A percentile compares a stretch with the other conserved stretches of the same genome.
Evolutionary conservation across 768 basidiomycete species (phyloP).

Genomic region (Auriscalpium orientale): DNA sequence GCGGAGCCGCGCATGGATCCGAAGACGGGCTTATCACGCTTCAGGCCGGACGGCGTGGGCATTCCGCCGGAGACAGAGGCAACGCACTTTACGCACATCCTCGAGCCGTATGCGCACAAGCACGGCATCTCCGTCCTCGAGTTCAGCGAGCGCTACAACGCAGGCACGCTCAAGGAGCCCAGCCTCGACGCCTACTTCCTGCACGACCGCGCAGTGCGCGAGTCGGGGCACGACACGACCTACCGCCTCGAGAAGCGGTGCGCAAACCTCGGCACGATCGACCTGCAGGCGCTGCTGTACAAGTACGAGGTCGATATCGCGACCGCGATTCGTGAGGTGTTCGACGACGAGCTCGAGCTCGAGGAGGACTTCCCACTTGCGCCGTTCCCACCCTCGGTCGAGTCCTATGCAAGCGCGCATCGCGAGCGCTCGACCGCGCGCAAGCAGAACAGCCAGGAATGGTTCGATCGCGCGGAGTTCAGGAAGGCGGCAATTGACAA

Average conservation of each 20-base stretch:
- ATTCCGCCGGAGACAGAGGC: constrained; percentile 99
- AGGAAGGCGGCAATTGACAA: constrained; percentile 83
- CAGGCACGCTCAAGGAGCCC: constrained; percentile 75
- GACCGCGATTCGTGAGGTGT: constrained; percentile 93
- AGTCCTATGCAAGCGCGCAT: constrained; percentile 55
- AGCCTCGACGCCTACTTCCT: constrained; percentile 94
- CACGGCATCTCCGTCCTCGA: constrained; percentile 90
- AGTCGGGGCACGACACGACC: constrained; percentile 93
- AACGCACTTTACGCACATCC: constrained; percentile 94
- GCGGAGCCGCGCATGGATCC: constrained; percentile 91
- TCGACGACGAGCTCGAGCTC: constrained; percentile 85
- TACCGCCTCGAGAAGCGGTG: constrained; percentile 98
- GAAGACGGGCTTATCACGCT: constrained; percentile 90
- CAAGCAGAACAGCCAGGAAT: constrained; percentile 75
- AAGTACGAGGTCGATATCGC: constrained; percentile 99
- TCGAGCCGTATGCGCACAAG: constrained; percentile 90
- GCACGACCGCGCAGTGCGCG: constrained; percentile 93
- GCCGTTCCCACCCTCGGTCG: constrained; percentile 82
- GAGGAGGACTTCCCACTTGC: constrained; percentile 89
- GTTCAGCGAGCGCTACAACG: constrained; percentile 95
- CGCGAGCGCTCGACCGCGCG: constrained; percentile 53
- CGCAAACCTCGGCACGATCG: constrained; percentile 93
- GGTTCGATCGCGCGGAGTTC: constrained; percentile 86
- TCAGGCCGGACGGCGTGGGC: constrained; percentile 87
- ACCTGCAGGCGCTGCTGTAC: constrained; percentile 91